Base-by-base conservation (phyloP, 352 stramenopile species). In the Globisporangium parvum region DNA sequence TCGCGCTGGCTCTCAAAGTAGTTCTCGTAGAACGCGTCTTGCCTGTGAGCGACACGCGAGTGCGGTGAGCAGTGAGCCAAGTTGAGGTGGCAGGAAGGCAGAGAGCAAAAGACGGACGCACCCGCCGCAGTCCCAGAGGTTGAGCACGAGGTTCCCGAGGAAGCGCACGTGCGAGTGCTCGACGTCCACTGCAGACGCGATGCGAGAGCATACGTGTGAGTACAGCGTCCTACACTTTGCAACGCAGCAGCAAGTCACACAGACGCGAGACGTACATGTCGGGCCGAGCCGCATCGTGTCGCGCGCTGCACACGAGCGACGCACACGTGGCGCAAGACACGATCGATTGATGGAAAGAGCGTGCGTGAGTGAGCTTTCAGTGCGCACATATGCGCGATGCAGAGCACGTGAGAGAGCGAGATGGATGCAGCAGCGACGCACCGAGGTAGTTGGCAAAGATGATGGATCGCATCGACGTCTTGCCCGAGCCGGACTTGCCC, bases 391-490 rank as follows among this genome's bases (percentile, higher is more conserved):
- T n/a, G n/a, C n/a, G n/a, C n/a, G n/a, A n/a, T n/a, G n/a, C n/a
- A n/a, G n/a, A n/a, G n/a, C n/a, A n/a, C n/a, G n/a, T n/a, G n/a
- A 6, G 2, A 18, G n/a, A 49, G 44, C 21, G 21, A 20, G 24
- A 17, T 4, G 21, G 3, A 26, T 2, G 14, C 12, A 24, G n/a
- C n/a, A 18, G 59, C 11, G 17, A 26, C 57, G 40, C 67, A 95
- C 80, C 96, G 55, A 99, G 70, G 75, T 99, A 99, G 80, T 99
- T 99, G 62, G 97, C 97, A 71, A 99, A 99, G 69, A 99, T 99
- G 63, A 99, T 99, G 50, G 91, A 98, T 55, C 97, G 75, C 97
- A 99, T 99, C 53, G 96, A 99, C 51, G 97, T 99, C 77, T 99
- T 99, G 62, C 97, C 96, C 20, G 88, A 93, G 44, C 93, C 91